phyloP scores from a whole-genome alignment of 2,329 filamentous ascomycete species.

The Calonectria montana region DNA sequence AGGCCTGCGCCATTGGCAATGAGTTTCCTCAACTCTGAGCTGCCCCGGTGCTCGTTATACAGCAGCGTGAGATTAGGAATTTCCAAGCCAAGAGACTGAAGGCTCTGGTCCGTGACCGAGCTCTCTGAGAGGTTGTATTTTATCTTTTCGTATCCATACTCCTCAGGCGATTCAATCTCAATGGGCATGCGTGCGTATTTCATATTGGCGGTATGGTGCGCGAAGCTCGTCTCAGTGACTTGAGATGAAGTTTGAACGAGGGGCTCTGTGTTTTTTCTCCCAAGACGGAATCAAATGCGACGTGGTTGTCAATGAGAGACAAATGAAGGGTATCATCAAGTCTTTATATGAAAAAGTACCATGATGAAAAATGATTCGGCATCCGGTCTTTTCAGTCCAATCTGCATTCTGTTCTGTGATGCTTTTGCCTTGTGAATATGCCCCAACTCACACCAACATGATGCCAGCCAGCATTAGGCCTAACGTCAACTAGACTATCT shows the following conservation, averaged over 20 bases:
- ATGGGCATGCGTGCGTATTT: slow-evolving; percentile 41
- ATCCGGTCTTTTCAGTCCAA: background rate
- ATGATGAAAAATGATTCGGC: background rate
- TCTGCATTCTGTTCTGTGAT: background rate
- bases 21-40: slow-evolving; percentile 24
- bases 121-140: slow-evolving; percentile 41
- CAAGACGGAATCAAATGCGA: background rate
- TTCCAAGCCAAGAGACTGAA: slow-evolving; percentile 27
- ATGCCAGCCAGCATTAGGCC: background rate
- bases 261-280: background rate
- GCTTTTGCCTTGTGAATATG: background rate
- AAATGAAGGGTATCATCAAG: background rate
- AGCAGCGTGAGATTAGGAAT: slow-evolving; percentile 33
- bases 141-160: slow-evolving; percentile 36
- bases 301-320: too few relatives aligned
- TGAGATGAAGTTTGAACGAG: background rate
- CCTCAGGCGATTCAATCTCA: slow-evolving; percentile 40
- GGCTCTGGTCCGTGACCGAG: slow-evolving; percentile 36
- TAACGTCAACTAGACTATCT: background rate
- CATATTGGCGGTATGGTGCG: slow-evolving; percentile 22
- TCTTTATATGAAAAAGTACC: background rate
- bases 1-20: slow-evolving; percentile 26
- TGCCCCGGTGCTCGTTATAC: slow-evolving; percentile 37
- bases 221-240: background rate
- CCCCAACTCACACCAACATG: background rate